These are phyloP conservation scores for Atkinsonella hypoxylon DNA, from an alignment of 2,329 filamentous ascomycete genomes.

Conservation along the genomic window DNA sequence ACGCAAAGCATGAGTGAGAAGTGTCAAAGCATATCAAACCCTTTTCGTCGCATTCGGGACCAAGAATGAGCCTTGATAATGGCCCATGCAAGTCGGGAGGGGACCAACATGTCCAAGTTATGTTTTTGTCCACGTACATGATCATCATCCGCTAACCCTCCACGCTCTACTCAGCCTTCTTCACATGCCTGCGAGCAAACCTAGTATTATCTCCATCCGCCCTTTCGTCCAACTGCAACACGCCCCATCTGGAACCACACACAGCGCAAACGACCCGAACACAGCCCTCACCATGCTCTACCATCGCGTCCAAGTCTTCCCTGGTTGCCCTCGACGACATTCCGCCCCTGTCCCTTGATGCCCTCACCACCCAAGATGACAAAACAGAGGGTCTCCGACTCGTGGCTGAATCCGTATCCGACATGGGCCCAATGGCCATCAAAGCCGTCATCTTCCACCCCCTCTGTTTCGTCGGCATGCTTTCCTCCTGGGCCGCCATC, in stretches of 20 bases:
- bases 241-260: slow-evolving; percentile 48
- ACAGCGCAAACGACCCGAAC: slow-evolving; percentile 21
- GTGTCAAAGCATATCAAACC: too few relatives aligned
- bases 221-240: slow-evolving; percentile 51
- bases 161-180: slow-evolving; percentile 49
- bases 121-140: too few relatives aligned
- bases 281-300: slow-evolving; percentile 42
- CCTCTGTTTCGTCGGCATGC: slow-evolving; percentile 36
- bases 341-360: slow-evolving; percentile 51
- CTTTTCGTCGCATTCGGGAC: too few relatives aligned
- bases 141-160: too few relatives aligned
- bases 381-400: slow-evolving; percentile 58
- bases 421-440: slow-evolving; percentile 63
- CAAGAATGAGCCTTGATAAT: too few relatives aligned
- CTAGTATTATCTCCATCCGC: slow-evolving; percentile 54
- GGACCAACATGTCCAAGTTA: too few relatives aligned
- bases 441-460: slow-evolving; percentile 53
- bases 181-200: slow-evolving; percentile 71
- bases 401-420: slow-evolving; percentile 69
- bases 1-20: too few relatives aligned
- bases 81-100: too few relatives aligned
- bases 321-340: slow-evolving; percentile 33
- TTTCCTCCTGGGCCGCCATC: slow-evolving; percentile 28
- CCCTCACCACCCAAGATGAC: slow-evolving; percentile 42
- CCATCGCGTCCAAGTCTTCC: slow-evolving; percentile 27